Conservation (phyloP, 306 rosid genomes). For the Styphnolobium japonicum region DNA sequence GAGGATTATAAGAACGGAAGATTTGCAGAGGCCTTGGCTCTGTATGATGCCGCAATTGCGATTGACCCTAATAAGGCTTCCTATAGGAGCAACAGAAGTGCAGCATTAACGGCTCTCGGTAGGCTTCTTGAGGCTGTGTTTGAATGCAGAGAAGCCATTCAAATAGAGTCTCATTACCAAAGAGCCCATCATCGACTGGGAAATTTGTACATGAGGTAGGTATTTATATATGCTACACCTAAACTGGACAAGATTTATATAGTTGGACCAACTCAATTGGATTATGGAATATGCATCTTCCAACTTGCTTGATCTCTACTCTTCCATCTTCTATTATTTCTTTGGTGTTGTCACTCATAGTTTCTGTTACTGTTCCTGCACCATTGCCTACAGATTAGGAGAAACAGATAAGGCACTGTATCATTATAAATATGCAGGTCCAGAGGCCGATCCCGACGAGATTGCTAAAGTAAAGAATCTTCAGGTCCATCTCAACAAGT, state of each 20-base stretch:
- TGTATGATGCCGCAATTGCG: slow-evolving; percentile 75
- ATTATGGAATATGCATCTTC: not conserved
- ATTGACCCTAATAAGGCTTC: slow-evolving; percentile 76
- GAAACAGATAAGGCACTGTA: slow-evolving; percentile 64
- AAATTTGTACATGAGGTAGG: slow-evolving; percentile 61
- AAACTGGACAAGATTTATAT: not conserved
- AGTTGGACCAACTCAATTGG: not conserved
- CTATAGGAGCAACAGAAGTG: slow-evolving; percentile 82
- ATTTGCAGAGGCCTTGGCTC: slow-evolving; percentile 69
- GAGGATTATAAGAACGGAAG: slow-evolving; percentile 83
- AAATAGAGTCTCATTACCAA: slow-evolving; percentile 70
- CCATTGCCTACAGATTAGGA: slow-evolving; percentile 55
- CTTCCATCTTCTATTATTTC: not conserved
- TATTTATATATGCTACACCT: not conserved
- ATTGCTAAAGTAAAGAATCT: slow-evolving; percentile 50
- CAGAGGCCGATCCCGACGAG: slow-evolving; percentile 68
- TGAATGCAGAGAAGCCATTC: slow-evolving; percentile 77
- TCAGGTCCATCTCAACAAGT: slow-evolving; percentile 59
- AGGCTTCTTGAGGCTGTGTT: slow-evolving; percentile 71
- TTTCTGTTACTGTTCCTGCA: not conserved
- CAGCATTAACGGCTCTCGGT: slow-evolving; percentile 78
- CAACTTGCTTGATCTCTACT: not conserved
- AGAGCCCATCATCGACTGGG: slow-evolving; percentile 84
- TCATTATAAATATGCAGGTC: slow-evolving; percentile 71
- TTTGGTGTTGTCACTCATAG: not conserved